Percentiles rank a stretch among this genome's conserved stretches.
phyloP scores from a whole-genome alignment of 345 rosid species.

The Camelina laxa region DNA sequence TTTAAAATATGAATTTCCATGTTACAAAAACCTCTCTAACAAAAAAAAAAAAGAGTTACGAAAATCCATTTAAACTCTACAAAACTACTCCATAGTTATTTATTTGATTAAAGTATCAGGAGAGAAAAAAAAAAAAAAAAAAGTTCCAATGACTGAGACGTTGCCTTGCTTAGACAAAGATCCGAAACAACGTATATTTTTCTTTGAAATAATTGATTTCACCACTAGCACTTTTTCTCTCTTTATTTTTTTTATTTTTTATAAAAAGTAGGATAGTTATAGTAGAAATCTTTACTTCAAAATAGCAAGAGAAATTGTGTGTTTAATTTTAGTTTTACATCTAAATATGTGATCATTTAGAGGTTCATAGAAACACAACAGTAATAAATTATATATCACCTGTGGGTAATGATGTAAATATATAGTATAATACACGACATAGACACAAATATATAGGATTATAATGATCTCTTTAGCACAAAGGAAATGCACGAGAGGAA shows the following conservation, averaged over 20 bases:
- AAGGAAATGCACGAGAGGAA: slow-evolving; percentile 41
- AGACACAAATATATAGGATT: slow-evolving; percentile 3
- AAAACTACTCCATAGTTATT: neutral
- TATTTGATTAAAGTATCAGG: neutral
- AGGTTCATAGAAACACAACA: neutral
- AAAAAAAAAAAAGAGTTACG: no score
- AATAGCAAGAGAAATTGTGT: neutral
- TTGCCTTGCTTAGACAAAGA: neutral
- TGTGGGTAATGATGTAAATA: neutral
- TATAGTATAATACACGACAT: slow-evolving; percentile 3
- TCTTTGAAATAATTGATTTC: neutral
- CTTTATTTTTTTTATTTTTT: neutral
- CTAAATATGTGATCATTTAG: neutral
- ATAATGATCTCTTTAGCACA: slow-evolving; percentile 29
- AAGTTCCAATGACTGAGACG: neutral
- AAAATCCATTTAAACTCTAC: slow-evolving; percentile 6
- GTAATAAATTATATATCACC: neutral
- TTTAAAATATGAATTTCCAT: neutral
- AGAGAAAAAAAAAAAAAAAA: neutral
- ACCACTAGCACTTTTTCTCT: neutral
- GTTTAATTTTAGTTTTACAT: neutral
- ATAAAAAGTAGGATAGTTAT: no score
- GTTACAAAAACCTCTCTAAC: neutral
- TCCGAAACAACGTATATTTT: neutral
- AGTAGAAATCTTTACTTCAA: neutral